Conservation (phyloP, 2,329 filamentous ascomycete genomes). For the Nigrospora oryzae region DNA sequence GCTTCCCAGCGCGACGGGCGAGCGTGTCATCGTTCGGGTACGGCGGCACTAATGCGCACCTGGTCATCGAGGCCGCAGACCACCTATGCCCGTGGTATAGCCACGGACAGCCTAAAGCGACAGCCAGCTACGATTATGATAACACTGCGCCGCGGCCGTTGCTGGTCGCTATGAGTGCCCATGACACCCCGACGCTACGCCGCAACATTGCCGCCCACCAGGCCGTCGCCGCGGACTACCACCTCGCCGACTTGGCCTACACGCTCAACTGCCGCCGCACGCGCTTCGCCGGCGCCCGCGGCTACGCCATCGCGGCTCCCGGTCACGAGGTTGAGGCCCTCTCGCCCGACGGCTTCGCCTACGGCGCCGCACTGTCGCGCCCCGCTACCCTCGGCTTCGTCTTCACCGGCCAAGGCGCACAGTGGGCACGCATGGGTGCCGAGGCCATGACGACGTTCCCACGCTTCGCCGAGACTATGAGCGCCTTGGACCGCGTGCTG, state of each 20-base stretch:
- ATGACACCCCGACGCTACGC: slow-evolving; percentile 1
- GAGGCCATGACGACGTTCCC: slow-evolving; percentile 8
- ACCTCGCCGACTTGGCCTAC: slow-evolving; percentile 8
- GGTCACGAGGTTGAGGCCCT: background rate
- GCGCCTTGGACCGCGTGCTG: background rate
- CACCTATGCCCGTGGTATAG: background rate
- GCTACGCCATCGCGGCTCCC: background rate
- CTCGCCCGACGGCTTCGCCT: background rate
- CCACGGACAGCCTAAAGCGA: slow-evolving; percentile 1
- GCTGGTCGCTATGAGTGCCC: background rate
- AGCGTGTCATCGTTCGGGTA: slow-evolving; percentile 2
- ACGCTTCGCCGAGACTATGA: slow-evolving; percentile 1
- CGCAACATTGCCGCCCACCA: slow-evolving; percentile 11
- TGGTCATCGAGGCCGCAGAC: slow-evolving; percentile 4
- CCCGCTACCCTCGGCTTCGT: slow-evolving; percentile 26
- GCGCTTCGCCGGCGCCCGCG: background rate
- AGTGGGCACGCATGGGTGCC: slow-evolving; percentile 32
- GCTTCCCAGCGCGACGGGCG: background rate
- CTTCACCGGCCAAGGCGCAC: slow-evolving; percentile 34
- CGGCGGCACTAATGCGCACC: slow-evolving; percentile 7
- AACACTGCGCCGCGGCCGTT: background rate
- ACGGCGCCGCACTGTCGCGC: slow-evolving; percentile 9
- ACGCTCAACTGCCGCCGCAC: slow-evolving; percentile 4
- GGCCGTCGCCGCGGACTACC: slow-evolving; percentile 7
- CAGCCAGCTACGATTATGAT: background rate